Base-by-base conservation (phyloP, 2,329 filamentous ascomycete species). In the Botrytis byssoidea region DNA sequence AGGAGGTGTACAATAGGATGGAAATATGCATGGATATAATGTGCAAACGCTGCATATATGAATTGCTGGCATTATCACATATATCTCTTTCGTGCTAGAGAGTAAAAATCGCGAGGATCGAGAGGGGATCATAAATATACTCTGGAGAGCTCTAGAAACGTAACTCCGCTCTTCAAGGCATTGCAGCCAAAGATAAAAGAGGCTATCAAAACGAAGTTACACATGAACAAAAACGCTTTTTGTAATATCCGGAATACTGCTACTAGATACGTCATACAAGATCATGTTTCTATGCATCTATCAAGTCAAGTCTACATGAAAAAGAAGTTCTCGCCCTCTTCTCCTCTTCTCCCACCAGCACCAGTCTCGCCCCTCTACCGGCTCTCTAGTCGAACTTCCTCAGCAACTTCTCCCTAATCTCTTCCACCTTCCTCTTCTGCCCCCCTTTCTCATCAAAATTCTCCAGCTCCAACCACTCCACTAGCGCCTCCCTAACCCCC, bases 401-500 rank as follows among this genome's bases (percentile, higher is more conserved):
- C 48, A 59, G 29, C 7, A 71, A 32, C 14, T 70, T 63, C 65
- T 61, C 71, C 61, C 77, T 77, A 51, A 80, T 55, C n/a, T 77
- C 76, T 74, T 79, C 78, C 74, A 91, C 74, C 40, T 78, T 84
- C 76, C 77, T 84, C 72, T 79, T 84, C 80, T 91, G 90, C 70
- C 77, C 82, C 0, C 88, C 89, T 3, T 85, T 77, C 10, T 79
- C 80, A 77, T 90, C 86, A 61, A 72, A 72, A 35, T 69, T 72
- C 77, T 77, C 80, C 20, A 83, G 80, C 29, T 81, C 81, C 66
- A 92, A 75, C 90, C 90, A 92, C 29, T 68, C 75, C 77, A 88
- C 85, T 65, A 91, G 82, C 0, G 79, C 86, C 0, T 77, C 74
- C 76, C 84, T 86, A 1, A 85, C 79, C 32, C 42, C 61, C 12